Base-by-base conservation (phyloP, 306 rosid genomes). In the Quercus rubra region DNA sequence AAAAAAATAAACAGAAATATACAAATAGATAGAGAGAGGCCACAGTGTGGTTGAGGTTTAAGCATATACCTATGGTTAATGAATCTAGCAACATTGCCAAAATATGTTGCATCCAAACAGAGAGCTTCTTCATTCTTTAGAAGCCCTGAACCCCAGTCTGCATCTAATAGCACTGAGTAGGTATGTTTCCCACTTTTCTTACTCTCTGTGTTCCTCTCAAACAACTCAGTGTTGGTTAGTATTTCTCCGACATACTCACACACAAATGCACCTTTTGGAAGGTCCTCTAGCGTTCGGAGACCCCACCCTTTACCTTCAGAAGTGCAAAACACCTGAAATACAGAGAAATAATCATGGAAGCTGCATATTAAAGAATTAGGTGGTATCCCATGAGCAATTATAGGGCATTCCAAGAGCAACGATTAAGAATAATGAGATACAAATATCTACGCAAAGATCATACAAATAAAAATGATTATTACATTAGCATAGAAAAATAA, bases 231-330 rank as follows among this genome's bases (percentile, higher is more conserved):
- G 81, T 78, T 64, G 18, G 97, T 95, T 71, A 93, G 83, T 77
- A 95, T 83, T 82, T 95, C 99, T 68, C 99, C 98, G 35, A 86
- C 90, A 78, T 87, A 95, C 86, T 93, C 97, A 19, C 99, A 95
- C 58, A 95, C 92, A 87, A 95, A 95, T 55, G 90, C 84, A 41
- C 99, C 99, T 95, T 93, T 89, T 55, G 96, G 97, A 56, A 95
- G 78, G 81, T 84, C 94, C 89, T 93, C 96, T 68, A 91, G 88
- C 70, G 96, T 91, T 25, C 90, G 94, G 72, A 95, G 96, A 83
- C 98, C 99, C 99, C 99, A 95, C 56, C 96, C 96, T 86, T 91
- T 95, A 79, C 91, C 97, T 1, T 95, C 92, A 64, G 91, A 71
- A 79, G 98, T 91, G 69, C 80, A 86, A 88, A 89, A 95, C 59